Evolutionary conservation across 495 filamentous ascomycete species (phyloP), one percentile per base, ranked within the genome.

Genomic region (Apiosordaria backusii): DNA sequence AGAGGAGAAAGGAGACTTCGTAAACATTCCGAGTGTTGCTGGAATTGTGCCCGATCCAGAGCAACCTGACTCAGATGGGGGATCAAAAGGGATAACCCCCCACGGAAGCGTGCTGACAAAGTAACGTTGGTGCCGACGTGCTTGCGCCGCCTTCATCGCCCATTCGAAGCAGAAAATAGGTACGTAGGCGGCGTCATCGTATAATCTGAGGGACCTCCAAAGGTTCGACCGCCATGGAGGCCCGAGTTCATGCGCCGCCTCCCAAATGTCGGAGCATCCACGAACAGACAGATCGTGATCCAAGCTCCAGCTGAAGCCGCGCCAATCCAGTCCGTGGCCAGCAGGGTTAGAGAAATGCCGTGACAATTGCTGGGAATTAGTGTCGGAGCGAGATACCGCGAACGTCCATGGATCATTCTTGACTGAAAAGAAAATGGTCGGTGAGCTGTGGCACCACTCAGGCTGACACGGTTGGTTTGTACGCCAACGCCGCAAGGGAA

Each of bases 131-230:
- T 16, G 59, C 16, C 29, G 59, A 35, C 29, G 3, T 61, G 59
- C 59, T 61, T 61, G 59, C 59, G 59, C 59, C 59, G 59, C 59
- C 59, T 45, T 61, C 59, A 61, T 19, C 23, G 18, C 53, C 53
- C 23, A 23, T 13, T 6, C 19, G 22, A 21, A 45, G 26, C n/a
- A 61, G 59, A 61, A 27, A 27, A 25, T 61, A 27, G 26, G 59
- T 27, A n/a, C 27, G 26, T 27, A n/a, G 26, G 59, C 27, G 59
- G 52, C 52, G 22, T 19, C 22, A n/a, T 23, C 52, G 52, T 55
- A 22, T 21, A 55, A 23, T 23, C 52, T 55, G 52, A 23, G 52
- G 26, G 27, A 61, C 9, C 35, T 45, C 27, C 35, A 45, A 45
- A 45, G 35, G 35, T 45, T 45, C 5, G 35, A 45, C 35, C 35